Conservation (phyloP, 495 filamentous ascomycete genomes). For the Aspergillus panamensis region DNA sequence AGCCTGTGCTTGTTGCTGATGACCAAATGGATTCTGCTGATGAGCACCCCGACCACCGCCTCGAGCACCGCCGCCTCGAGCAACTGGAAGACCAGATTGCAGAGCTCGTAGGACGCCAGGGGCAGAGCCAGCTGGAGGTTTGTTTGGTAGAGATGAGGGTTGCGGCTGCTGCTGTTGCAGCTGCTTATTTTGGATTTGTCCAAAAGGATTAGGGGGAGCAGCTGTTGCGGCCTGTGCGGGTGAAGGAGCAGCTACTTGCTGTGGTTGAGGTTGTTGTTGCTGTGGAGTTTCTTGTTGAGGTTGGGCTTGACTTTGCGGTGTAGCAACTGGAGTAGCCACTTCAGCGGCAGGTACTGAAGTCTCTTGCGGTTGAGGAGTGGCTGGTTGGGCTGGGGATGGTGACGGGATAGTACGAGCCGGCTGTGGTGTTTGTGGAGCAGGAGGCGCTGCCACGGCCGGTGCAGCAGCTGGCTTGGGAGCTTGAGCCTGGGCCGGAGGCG, state of each 20-base stretch:
- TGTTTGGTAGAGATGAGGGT: conserved; percentile 32
- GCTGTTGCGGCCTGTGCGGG: conserved; percentile 12
- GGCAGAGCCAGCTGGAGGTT: conserved; percentile 37
- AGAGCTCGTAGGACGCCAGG: conserved; percentile 38
- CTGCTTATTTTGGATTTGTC: conserved; percentile 27
- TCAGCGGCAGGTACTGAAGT: conserved; percentile 19
- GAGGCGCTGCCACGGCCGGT: conserved; percentile 29
- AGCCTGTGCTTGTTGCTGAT: conserved; percentile 7
- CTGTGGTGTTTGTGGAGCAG: conserved; percentile 27
- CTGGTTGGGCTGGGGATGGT: conserved; percentile 14
- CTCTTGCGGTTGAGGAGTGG: conserved; percentile 14
- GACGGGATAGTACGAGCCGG: conserved; percentile 24
- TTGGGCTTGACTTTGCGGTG: conserved; percentile 13
- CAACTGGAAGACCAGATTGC: conserved; percentile 51
- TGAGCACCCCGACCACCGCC: conserved; percentile 30
- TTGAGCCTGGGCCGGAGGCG: conserved; percentile 40
- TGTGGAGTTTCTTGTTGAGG: conserved; percentile 12
- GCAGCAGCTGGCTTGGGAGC: conserved; percentile 34
- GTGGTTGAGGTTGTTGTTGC: conserved; percentile 18
- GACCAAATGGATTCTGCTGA: conserved; percentile 31
- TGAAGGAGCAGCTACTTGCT: background rate
- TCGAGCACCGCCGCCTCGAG: conserved; percentile 32
- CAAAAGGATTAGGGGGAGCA: conserved; percentile 33
- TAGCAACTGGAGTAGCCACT: conserved; percentile 12
- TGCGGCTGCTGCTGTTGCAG: conserved; percentile 16